A percentile compares a stretch with the other conserved stretches of the same genome.
These are phyloP conservation scores for Citrus sp. DNA, from an alignment of 345 rosid species.

Conservation along the genomic window DNA sequence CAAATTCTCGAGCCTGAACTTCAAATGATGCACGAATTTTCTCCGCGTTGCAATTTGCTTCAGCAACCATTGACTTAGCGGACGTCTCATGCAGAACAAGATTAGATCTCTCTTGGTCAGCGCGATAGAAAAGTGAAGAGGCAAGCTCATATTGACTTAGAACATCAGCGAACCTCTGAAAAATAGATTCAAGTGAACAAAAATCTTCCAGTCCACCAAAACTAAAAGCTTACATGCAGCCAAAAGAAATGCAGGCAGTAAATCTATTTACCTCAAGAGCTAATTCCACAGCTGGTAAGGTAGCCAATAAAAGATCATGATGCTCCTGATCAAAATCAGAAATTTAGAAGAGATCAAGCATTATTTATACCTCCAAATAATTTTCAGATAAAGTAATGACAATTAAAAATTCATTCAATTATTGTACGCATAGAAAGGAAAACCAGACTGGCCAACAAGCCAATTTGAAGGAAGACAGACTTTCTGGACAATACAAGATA, in stretches of 20 bases:
- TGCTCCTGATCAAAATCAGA: constrained; percentile 58
- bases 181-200: constrained; percentile 23
- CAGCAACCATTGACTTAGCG: constrained; percentile 76
- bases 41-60: constrained; percentile 64
- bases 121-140: constrained; percentile 60
- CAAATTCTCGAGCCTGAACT: constrained; percentile 71
- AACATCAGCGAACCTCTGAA: constrained; percentile 71
- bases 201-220: constrained; percentile 1
- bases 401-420: not conserved
- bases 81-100: constrained; percentile 72
- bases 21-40: constrained; percentile 63
- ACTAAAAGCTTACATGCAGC: constrained; percentile 9
- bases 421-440: not conserved
- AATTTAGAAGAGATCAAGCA: constrained; percentile 11
- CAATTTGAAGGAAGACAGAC: constrained; percentile 9
- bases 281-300: constrained; percentile 74
- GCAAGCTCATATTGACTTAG: constrained; percentile 68
- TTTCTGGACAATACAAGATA: not conserved
- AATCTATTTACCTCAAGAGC: constrained; percentile 68
- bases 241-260: constrained; percentile 11
- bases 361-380: constrained; percentile 11
- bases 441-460: constrained; percentile 2
- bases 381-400: constrained; percentile 8
- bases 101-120: constrained; percentile 82
- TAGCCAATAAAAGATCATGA: constrained; percentile 76